A percentile compares a stretch with the other conserved stretches of the same genome.
Conservation (phyloP, 140 eudicot genomes). For the Senecio squalidus region DNA sequence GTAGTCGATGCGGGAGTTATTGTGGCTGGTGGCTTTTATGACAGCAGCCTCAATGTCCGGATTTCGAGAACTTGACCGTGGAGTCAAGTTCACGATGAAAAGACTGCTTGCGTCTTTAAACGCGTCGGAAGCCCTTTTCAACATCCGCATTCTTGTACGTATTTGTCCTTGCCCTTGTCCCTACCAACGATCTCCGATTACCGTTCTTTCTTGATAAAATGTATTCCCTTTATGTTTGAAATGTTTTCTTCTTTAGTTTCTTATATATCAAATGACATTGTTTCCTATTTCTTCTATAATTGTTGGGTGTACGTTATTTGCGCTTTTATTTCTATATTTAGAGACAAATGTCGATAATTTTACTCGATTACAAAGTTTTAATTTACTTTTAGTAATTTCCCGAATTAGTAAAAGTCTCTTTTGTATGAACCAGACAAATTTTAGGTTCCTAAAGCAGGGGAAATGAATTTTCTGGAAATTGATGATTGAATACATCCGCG, state of each 20-base stretch:
- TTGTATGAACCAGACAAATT: too few species aligned
- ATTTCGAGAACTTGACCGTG: conserved; percentile 44
- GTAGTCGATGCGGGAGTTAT: conserved; percentile 43
- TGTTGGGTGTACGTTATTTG: conserved; percentile 6
- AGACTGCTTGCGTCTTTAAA: conserved; percentile 66
- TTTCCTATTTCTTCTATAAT: conserved; percentile 8
- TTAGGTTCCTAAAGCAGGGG: too few species aligned
- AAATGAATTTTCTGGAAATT: too few species aligned
- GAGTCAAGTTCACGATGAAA: conserved; percentile 31
- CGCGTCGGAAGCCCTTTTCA: conserved; percentile 50
- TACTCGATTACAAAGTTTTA: neutral
- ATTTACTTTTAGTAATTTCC: neutral
- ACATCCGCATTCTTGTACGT: conserved; percentile 33
- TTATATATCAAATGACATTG: neutral
- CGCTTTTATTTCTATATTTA: conserved; percentile 3
- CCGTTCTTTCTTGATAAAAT: neutral
- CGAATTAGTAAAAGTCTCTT: neutral
- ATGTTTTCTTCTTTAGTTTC: neutral
- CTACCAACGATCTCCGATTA: neutral
- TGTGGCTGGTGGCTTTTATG: conserved; percentile 72
- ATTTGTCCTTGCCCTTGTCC: neutral
- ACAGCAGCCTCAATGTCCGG: conserved; percentile 64
- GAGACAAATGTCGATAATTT: neutral
- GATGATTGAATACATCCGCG: too few species aligned
- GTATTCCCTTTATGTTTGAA: neutral